Base-by-base conservation (phyloP, 495 filamentous ascomycete species). In the Xylaria grammica region DNA sequence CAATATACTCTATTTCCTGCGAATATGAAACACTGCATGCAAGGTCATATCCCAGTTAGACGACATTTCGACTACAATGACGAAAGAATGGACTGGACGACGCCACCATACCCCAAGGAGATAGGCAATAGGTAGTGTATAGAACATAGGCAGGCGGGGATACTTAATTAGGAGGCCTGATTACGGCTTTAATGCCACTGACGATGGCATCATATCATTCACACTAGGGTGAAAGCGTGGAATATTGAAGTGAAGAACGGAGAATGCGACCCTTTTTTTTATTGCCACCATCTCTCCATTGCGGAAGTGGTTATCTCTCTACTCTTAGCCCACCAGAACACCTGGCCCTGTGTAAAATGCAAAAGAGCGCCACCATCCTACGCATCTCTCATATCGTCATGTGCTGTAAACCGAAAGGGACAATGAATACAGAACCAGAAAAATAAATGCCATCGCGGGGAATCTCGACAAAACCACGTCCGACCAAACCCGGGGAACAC, bases 311-410 rank as follows among this genome's bases (percentile, higher is more conserved):
- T 29, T 57, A 7, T 49, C 51, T 34, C 36, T 58, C 62, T 64
- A 57, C 44, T 51, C 42, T 54, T 64, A 24, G 26, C 13, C 52
- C 44, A 58, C 62, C 62, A 29, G 22, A 46, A 64, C 34, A 53
- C 36, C 50, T 32, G 17, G 45, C 62, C 42, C 45, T 40, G 50
- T 63, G 62, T 57, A 64, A n/a, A 64, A 64, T 64, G 62, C 62
- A 50, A 44, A 50, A 64, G 38, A 64, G 46, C 51, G 22, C 44
- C 52, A 15, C 62, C 62, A 34, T 44, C 56, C 26, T 19, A 50
- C 61, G 40, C 44, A 64, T 58, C 62, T 44, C 45, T 64, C 62
- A 32, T 64, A 64, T 57, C 45, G 40, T 58, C 50, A 38, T 64
- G 45, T 64, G 46, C 32, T 48, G 44, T 11, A 29, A 26, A 51